Conservation (phyloP, 2,329 filamentous ascomycete species). For the Aspergillus fijiensis region DNA sequence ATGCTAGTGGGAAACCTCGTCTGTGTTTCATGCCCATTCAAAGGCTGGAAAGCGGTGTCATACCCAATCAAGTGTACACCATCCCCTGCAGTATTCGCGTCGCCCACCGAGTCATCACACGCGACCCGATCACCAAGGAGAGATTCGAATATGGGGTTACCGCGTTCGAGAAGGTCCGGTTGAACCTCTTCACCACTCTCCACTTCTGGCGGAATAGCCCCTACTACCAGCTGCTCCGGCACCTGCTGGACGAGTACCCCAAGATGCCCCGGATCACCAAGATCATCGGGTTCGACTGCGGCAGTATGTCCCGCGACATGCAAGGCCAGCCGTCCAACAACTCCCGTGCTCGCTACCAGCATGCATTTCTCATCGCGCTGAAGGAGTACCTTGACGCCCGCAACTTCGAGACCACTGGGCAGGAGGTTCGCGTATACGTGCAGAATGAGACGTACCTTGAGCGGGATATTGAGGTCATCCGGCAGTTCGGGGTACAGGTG, state of each 20-base stretch:
- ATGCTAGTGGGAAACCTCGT: neutral
- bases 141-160: neutral
- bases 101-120: neutral
- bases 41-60: neutral
- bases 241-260: neutral
- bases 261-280: conserved; percentile 4
- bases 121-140: neutral
- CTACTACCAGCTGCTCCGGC: neutral
- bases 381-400: neutral
- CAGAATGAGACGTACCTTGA: conserved; percentile 19
- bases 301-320: neutral
- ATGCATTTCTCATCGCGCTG: conserved; percentile 10
- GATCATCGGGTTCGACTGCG: conserved; percentile 3
- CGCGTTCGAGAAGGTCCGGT: neutral
- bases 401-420: neutral
- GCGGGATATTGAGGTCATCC: conserved; percentile 11
- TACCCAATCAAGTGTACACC: neutral
- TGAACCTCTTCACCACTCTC: neutral
- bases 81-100: neutral
- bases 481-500: conserved; percentile 3
- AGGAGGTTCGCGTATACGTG: neutral
- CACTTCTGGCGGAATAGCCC: neutral
- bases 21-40: neutral
- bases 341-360: conserved; percentile 6
- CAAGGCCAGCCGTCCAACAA: too few species aligned